phyloP scores from a whole-genome alignment of 371 early-diverging fungal species.

The Saksenaea oblongispora region DNA sequence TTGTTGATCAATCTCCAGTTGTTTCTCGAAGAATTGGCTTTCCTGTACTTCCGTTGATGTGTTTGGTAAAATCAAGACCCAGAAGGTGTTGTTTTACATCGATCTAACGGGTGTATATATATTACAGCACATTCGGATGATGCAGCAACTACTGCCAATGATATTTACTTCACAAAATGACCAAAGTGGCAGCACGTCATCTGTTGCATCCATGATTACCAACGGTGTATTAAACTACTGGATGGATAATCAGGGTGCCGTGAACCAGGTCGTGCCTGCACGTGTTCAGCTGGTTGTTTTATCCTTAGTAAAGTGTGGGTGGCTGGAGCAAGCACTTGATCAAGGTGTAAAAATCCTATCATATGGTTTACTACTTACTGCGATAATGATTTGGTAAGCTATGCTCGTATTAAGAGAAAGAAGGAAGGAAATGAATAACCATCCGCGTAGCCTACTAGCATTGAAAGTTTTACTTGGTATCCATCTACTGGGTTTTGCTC shows the following conservation, averaged over 20 bases:
- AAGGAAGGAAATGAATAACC: neutral
- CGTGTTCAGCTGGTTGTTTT: slow-evolving; percentile 29
- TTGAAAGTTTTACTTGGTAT: slow-evolving; percentile 76
- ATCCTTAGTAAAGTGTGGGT: slow-evolving; percentile 31
- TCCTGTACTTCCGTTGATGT: slow-evolving; percentile 86
- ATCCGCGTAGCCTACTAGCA: slow-evolving; percentile 50
- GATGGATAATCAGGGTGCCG: slow-evolving; percentile 24
- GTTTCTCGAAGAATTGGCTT: slow-evolving; percentile 93
- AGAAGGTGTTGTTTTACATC: neutral
- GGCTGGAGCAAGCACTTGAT: slow-evolving; percentile 43
- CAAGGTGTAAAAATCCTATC: slow-evolving; percentile 24
- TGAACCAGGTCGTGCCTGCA: slow-evolving; percentile 29
- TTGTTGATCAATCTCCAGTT: slow-evolving; percentile 84
- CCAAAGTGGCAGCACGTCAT: slow-evolving; percentile 12
- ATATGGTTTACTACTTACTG: slow-evolving; percentile 20
- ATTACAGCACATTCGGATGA: slow-evolving; percentile 59
- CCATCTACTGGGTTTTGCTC: slow-evolving; percentile 71
- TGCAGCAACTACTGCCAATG: slow-evolving; percentile 74
- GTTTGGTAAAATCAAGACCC: slow-evolving; percentile 59
- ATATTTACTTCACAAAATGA: slow-evolving; percentile 36
- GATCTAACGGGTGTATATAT: neutral
- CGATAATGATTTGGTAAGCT: slow-evolving; percentile 38
- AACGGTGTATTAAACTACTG: slow-evolving; percentile 22
- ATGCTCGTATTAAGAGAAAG: neutral
- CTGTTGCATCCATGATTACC: slow-evolving; percentile 24